Evolutionary conservation across 176 grass and related monocot genomes (phyloP), one percentile per base, ranked within the genome.

Genomic region (Calamus simplicifolius): DNA sequence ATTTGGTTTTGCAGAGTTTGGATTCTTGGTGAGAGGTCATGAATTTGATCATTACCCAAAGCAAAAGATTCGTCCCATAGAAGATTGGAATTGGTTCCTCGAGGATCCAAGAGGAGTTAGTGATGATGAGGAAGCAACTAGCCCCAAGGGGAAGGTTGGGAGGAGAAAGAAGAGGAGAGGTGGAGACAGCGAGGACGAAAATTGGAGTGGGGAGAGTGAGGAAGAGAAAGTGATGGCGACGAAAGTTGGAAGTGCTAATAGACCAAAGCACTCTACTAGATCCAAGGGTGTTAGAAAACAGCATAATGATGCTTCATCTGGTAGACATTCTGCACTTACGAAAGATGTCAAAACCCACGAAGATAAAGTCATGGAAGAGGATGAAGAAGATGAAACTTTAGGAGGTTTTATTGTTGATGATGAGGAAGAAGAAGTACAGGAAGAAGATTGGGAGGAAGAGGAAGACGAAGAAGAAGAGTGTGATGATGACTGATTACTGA

Each of bases 41-140:
- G 92, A 91, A 75, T 85, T 88, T 55, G 78, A 97, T 17, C 87
- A 49, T 16, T 91, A 73, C 6, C 80, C 83, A 0, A 90, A 57
- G 75, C 76, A 75, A 19, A 73, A 75, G 66, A 78, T 91, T 27
- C 65, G 48, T 2, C 19, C 87, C 18, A 63, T 79, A 2, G 88
- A 88, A 63, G 77, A 85, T 16, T 91, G 86, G 87, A 88, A 83
- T 74, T 88, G 83, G 86, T 91, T 82, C 25, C 52, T 97, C 7
- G 84, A 88, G 58, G 80, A 70, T 77, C 59, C 25, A 56, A 73
- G 49, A 49, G 62, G 55, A 29, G 61, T 4, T 18, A 70, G 67
- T 0, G 61, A 67, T 8, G 56, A 51, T 50, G 63, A 69, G 3
- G 82, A 50, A 16, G 53, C 18, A 51, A 59, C 23, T 18, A 81